Evolutionary conservation across 2,329 filamentous ascomycete genomes (phyloP), one percentile per base, ranked within the genome.

Genomic region (Trematosphaeria pertusa): DNA sequence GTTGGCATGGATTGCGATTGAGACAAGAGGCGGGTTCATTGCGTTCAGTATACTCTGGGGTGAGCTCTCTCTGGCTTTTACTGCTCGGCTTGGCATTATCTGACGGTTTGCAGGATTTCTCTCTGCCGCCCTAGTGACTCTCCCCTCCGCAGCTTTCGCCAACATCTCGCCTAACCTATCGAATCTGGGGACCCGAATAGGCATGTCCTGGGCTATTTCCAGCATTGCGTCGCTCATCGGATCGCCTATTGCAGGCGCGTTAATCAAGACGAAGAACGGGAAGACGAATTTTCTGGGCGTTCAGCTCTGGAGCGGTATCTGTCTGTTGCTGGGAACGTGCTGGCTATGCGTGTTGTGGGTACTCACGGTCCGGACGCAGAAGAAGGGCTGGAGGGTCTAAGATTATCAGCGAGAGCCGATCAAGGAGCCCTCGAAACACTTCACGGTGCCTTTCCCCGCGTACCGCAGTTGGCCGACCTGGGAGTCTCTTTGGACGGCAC

Each of bases 151-250:
- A 6, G 67, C 66, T 0, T 73, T 73, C 24, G 68, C 69, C 22
- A 67, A 54, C 20, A 70, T 73, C 34, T 70, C 63, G 11, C 69
- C 69, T 0, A 68, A 73, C 52, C 56, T 70, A 3, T 65, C 63
- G 11, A 54, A 64, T 3, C 48, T 73, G 1, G 70, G 70, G 1
- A 73, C 70, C 1, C 56, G 69, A 1, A 41, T 72, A 1, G 70
- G 70, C 3, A 73, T 73, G 70, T 66, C 62, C 12, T 72, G 68
- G 69, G 63, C 62, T 18, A 62, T 70, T 1, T 69, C 65, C 2
- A 67, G 62, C 21, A 58, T 73, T 20, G 69, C 69, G 4, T 54
- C 66, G 5, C 51, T 71, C 2, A 71, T 69, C 22, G 68, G 69
- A 12, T 58, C 68, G 17, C 70, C 70, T 0, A 72, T 72, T 47